Evolutionary conservation across 2,329 filamentous ascomycete species (phyloP), one percentile per base, ranked within the genome.

Genomic region (Paracorniculantispora psalliotae): DNA sequence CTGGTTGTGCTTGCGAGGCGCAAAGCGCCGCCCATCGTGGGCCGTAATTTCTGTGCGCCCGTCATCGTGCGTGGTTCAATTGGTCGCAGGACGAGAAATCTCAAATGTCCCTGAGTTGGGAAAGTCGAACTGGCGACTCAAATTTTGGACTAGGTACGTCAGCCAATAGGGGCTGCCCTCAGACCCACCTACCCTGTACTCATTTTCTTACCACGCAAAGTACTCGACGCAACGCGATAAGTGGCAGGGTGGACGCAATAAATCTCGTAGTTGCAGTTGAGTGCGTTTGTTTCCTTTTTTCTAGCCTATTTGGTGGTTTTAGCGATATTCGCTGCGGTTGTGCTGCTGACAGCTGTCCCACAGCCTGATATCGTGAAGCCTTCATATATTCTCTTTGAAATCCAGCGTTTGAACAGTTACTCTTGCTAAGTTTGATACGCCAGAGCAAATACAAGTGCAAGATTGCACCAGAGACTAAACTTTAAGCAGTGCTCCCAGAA

Each of bases 171-270:
- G 48, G 56, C 28, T 6, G 25, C 8, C 39, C n/a, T 6, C 0
- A 7, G 49, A 19, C 30, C 57, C 57, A 59, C 57, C 33, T 59
- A 59, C 57, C 57, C 57, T 47, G 13, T 39, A 59, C 13, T n/a
- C 5, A 12, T 5, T 15, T 48, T 21, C n/a, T 44, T 7, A 4
- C 3, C 12, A 7, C 13, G 33, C 15, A n/a, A n/a, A n/a, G n/a
- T n/a, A n/a, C n/a, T 1, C 26, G 30, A 21, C 10, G 43, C 43
- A 17, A 46, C 43, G 19, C n/a, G 13, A 7, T 9, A 6, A 23
- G 13, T 2, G n/a, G n/a, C n/a, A n/a, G n/a, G n/a, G n/a, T n/a
- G n/a, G n/a, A n/a, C 8, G 43, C 9, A 12, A 26, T 46, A 26
- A 46, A 4, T 17, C 19, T 23, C n/a, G n/a, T n/a, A n/a, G n/a